Evolutionary conservation across 352 stramenopile genomes (phyloP).

Genomic region (Pythium coloratum): DNA sequence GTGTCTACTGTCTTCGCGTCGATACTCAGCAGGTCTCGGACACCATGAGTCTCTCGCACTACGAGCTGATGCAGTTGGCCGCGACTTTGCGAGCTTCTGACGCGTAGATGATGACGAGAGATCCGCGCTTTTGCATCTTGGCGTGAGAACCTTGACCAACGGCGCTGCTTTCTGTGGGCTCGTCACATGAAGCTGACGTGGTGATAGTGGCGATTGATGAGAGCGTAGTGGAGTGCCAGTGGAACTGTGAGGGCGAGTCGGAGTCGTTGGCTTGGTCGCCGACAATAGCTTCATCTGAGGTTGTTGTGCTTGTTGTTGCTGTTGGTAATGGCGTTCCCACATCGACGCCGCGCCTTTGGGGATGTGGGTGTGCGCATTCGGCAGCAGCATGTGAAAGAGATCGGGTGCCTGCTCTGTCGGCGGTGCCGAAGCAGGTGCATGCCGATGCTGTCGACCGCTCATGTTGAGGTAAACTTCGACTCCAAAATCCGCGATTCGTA

Average conservation of each 20-base stretch:
- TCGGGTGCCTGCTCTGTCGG: conserved; percentile 14
- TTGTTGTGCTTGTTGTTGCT: conserved; percentile 23
- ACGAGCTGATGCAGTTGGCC: neutral
- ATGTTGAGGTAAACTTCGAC: neutral
- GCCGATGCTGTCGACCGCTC: neutral
- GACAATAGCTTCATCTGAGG: neutral
- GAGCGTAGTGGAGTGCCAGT: neutral
- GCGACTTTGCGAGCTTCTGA: neutral
- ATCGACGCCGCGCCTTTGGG: conserved; percentile 32
- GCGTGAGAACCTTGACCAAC: neutral
- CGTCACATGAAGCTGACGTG: neutral
- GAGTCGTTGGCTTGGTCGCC: conserved; percentile 1
- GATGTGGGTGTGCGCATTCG: conserved; percentile 33
- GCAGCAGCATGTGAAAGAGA: conserved; percentile 39
- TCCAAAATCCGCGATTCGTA: neutral
- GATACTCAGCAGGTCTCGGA: neutral
- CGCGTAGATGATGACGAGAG: neutral
- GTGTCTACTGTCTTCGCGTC: neutral
- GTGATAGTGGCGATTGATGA: neutral
- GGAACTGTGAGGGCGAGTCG: conserved; percentile 16
- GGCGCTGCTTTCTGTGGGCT: neutral
- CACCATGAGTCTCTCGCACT: neutral
- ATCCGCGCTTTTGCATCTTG: conserved; percentile 10
- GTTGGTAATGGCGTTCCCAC: conserved; percentile 37
- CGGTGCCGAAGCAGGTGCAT: conserved; percentile 4